Conservation (phyloP, 495 filamentous ascomycete species). For the Penicillium silybi region DNA sequence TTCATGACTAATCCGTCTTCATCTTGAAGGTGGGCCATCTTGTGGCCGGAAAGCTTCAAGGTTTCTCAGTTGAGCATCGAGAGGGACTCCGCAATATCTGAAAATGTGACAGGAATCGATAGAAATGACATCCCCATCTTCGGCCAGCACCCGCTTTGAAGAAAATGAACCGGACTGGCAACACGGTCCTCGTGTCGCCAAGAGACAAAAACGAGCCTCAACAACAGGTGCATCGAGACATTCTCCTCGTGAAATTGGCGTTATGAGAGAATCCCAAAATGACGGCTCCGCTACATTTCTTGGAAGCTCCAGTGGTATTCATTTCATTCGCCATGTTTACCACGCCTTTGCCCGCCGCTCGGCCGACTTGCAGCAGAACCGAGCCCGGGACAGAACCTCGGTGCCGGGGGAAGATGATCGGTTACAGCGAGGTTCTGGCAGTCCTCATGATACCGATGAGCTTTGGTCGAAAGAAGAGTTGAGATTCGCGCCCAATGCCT, state of each 20-base stretch:
- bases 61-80: not conserved
- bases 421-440: slow-evolving; percentile 17
- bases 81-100: not conserved
- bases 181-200: slow-evolving; percentile 18
- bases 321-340: slow-evolving; percentile 46
- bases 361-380: slow-evolving; percentile 27
- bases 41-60: not conserved
- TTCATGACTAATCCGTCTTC: not conserved
- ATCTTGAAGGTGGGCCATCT: too few relatives aligned
- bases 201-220: slow-evolving; percentile 31
- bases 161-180: slow-evolving; percentile 19
- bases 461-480: slow-evolving; percentile 32
- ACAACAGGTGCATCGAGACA: slow-evolving; percentile 12
- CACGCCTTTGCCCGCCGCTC: slow-evolving; percentile 40
- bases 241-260: slow-evolving; percentile 35
- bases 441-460: slow-evolving; percentile 10
- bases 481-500: slow-evolving; percentile 6
- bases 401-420: slow-evolving; percentile 49
- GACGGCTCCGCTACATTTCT: slow-evolving; percentile 39
- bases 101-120: not conserved
- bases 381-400: slow-evolving; percentile 27
- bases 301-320: slow-evolving; percentile 49
- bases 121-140: slow-evolving; percentile 18
- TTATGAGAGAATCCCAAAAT: slow-evolving; percentile 36
- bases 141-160: slow-evolving; percentile 12